Base-by-base conservation (phyloP, 1,139 yeast species). In the Yarrowia galli region DNA sequence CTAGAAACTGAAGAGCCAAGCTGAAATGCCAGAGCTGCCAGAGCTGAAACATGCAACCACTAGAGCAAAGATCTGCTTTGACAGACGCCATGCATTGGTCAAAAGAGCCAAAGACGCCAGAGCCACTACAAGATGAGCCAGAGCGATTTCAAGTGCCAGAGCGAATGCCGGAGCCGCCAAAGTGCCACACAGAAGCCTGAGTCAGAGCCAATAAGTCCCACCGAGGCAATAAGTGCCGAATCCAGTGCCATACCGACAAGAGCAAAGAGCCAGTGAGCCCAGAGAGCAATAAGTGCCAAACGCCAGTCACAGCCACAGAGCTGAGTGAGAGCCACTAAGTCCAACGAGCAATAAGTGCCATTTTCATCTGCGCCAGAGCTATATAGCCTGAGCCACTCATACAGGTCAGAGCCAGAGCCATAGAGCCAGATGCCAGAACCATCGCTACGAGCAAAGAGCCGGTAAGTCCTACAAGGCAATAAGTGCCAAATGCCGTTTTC, bases 1-100 rank as follows among this genome's bases (percentile, higher is more conserved):
- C 49, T 45, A 45, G 46, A 45, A n/a, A 22, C 20, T 28, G 49
- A 22, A 45, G 18, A 45, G 49, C 49, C 49, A 45, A 45, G 46
- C 46, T 42, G 46, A 42, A 45, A 22, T 13, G 28, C 48, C n/a
- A 45, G 48, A 45, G 48, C 48, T 45, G 48, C 48, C 46, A 42
- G 46, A 2, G 49, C 28, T 23, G 49, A 45, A 15, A 42, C 4
- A 42, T 12, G 32, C 32, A 10, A 18, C 13, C 15, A 10, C 28
- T 45, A 23, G 49, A 23, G 49, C 49, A 45, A 45, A 45, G 28
- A 45, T 45, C 49, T 45, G 49, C 49, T 6, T 13, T 35, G 49
- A 23, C 49, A 45, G 49, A 45, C 49, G 28, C 28, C 49, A 23
- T 23, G 2, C 2, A 20, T 7, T 20, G 46, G 46, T 18, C 46